These are phyloP conservation scores for Picochlorum costavermella DNA, from an alignment of 139 green algal genomes.

Conservation along the genomic window DNA sequence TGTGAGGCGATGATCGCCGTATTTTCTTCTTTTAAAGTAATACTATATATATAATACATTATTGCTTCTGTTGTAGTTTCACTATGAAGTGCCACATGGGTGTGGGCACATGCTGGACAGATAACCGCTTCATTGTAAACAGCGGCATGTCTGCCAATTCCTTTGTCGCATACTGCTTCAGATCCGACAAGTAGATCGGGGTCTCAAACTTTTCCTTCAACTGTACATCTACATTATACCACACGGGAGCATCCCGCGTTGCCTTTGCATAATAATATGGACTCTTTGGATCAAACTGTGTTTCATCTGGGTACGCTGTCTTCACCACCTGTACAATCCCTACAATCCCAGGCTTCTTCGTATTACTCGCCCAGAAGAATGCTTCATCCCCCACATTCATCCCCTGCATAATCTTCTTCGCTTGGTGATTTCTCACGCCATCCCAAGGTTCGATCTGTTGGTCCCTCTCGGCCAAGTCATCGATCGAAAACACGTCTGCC, in stretches of 20 bases:
- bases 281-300: conserved; percentile 37
- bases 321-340: conserved; percentile 42
- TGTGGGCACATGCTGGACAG: conserved; percentile 37
- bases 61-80: conserved; percentile 16
- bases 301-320: conserved; percentile 50
- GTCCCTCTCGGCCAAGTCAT: conserved; percentile 33
- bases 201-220: conserved; percentile 30
- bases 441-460: conserved; percentile 49
- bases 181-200: conserved; percentile 40
- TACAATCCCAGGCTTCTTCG: conserved; percentile 44
- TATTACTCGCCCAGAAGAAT: conserved; percentile 60
- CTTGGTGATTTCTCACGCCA: conserved; percentile 55
- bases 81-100: conserved; percentile 33
- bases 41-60: too few relatives aligned
- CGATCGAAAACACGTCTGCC: conserved; percentile 52
- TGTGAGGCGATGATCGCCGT: not conserved
- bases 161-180: conserved; percentile 38
- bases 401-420: conserved; percentile 58
- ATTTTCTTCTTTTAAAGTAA: too few relatives aligned
- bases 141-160: conserved; percentile 38
- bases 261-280: conserved; percentile 49
- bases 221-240: conserved; percentile 50
- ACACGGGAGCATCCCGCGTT: conserved; percentile 33
- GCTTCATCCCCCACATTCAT: conserved; percentile 48
- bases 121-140: conserved; percentile 37